Percentiles rank a stretch among this genome's conserved stretches.
phyloP scores from a whole-genome alignment of 495 filamentous ascomycete genomes.

The Corynascus novoguineensis region DNA sequence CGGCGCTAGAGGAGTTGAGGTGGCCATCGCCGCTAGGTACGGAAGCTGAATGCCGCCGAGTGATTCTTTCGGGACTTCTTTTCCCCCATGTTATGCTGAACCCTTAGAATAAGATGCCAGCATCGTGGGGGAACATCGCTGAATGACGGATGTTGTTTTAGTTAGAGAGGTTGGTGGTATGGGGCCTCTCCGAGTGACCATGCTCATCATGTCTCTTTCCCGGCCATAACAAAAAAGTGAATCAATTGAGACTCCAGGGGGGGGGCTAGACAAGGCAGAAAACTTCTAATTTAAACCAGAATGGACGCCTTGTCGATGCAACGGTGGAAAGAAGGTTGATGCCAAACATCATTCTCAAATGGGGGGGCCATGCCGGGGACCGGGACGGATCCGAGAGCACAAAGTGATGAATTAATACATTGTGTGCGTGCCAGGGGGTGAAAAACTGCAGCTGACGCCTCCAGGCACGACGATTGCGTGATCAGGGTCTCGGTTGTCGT shows the following conservation, averaged over 20 bases:
- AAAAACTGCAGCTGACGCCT: slow-evolving; percentile 3
- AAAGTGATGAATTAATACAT: not conserved
- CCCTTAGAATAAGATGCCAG: not conserved
- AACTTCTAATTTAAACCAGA: not conserved
- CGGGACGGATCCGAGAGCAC: not conserved
- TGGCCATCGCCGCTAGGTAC: not conserved
- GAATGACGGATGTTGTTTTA: not conserved
- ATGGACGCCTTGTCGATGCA: not conserved
- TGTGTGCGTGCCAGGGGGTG: not conserved
- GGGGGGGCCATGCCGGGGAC: not conserved
- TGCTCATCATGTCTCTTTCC: no score
- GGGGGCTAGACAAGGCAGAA: not conserved
- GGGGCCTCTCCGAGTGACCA: not conserved
- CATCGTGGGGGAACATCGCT: not conserved
- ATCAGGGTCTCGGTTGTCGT: slow-evolving; percentile 12
- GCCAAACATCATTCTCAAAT: not conserved
- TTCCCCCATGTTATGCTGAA: slow-evolving; percentile 9
- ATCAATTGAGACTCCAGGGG: no score
- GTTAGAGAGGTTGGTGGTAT: not conserved
- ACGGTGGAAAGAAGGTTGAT: not conserved
- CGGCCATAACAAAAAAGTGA: no score
- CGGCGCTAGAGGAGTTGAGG: not conserved
- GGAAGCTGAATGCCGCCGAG: not conserved
- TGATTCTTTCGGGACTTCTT: slow-evolving; percentile 15
- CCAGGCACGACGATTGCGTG: slow-evolving; percentile 14